Conservation (phyloP, 352 stramenopile genomes). For the Pythium folliculosum region DNA sequence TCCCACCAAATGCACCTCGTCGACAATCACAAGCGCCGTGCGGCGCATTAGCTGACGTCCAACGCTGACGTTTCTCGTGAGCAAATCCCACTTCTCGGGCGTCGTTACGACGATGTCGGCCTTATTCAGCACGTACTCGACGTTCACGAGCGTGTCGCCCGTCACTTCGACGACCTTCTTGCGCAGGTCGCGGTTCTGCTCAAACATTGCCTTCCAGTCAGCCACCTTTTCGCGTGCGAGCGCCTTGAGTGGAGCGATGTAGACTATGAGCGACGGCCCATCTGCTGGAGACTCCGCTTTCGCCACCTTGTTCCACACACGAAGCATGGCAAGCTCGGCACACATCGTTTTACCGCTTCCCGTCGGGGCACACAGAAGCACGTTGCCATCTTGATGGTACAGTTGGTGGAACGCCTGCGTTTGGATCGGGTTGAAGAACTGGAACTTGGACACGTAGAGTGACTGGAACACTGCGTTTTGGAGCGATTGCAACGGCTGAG, state of each 20-base stretch:
- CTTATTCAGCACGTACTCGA: conserved; percentile 85
- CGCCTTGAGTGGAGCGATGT: conserved; percentile 98
- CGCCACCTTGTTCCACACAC: conserved; percentile 83
- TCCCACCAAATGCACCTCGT: conserved; percentile 98
- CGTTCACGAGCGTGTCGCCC: conserved; percentile 95
- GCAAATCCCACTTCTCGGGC: conserved; percentile 97
- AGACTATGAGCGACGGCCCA: conserved; percentile 87
- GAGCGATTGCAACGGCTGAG: conserved; percentile 93
- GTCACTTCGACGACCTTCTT: conserved; percentile 97
- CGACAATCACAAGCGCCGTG: conserved; percentile 93
- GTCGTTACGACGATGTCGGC: conserved; percentile 98
- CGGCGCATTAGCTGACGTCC: conserved; percentile 65
- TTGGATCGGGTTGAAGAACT: conserved; percentile 94
- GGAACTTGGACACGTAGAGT: conserved; percentile 90
- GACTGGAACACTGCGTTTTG: conserved; percentile 90
- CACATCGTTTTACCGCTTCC: conserved; percentile 97
- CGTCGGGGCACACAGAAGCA: conserved; percentile 97
- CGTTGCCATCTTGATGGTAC: conserved; percentile 95
- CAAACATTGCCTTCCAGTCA: conserved; percentile 96
- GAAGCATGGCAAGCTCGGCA: conserved; percentile 96
- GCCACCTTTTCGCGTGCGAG: conserved; percentile 95
- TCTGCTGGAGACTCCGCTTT: conserved; percentile 34
- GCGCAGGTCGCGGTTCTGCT: conserved; percentile 70
- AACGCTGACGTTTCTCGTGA: conserved; percentile 91
- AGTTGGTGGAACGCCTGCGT: conserved; percentile 98